Evolutionary conservation across 192 early-diverging fungal species (phyloP).

Genomic region (Entrophospora sp.): DNA sequence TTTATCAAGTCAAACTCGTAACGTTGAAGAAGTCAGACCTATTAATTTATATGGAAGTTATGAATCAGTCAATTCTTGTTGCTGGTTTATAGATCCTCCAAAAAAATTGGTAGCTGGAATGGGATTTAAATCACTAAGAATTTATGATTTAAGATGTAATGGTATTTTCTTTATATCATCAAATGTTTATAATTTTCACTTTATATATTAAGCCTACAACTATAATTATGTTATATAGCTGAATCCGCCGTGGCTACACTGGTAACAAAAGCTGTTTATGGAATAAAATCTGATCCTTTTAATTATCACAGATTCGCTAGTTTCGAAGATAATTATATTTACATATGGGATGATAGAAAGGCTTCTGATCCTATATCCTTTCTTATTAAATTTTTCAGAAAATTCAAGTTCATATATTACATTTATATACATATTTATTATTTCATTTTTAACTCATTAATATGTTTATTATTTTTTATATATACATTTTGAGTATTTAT

Average conservation of each 20-base stretch:
- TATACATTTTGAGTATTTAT: constrained; percentile 8
- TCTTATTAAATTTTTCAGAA: too few species aligned
- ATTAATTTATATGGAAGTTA: constrained; percentile 53
- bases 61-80: constrained; percentile 58
- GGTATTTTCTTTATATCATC: background rate
- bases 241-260: constrained; percentile 35
- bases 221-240: constrained; percentile 19
- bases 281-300: constrained; percentile 61
- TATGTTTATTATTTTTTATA: background rate
- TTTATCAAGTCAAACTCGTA: constrained; percentile 18
- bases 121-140: constrained; percentile 56
- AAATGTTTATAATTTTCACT: background rate
- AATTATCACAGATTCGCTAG: constrained; percentile 60
- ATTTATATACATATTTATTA: background rate
- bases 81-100: constrained; percentile 53
- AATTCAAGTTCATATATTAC: too few species aligned
- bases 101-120: constrained; percentile 61
- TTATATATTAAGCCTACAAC: background rate
- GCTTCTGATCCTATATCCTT: constrained; percentile 50
- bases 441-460: background rate
- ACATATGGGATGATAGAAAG: constrained; percentile 71
- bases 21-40: constrained; percentile 27
- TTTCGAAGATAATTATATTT: constrained; percentile 55
- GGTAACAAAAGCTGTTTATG: constrained; percentile 60
- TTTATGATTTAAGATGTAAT: constrained; percentile 59